phyloP scores from a whole-genome alignment of 2,329 filamentous ascomycete genomes.

The Paecilomyces niveus region DNA sequence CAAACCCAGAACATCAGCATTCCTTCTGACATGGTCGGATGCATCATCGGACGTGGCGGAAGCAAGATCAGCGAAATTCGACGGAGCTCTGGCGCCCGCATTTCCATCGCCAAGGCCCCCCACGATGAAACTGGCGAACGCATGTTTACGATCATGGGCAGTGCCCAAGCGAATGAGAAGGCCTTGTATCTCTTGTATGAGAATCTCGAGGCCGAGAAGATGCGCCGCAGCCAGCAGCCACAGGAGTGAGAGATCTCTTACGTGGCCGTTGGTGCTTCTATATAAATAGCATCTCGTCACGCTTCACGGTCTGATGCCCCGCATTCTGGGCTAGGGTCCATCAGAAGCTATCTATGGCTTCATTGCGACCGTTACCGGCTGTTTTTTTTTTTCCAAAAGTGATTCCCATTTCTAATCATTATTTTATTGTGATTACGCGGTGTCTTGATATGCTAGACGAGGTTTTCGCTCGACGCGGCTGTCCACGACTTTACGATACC shows the following conservation, averaged over 20 bases:
- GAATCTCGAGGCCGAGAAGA: constrained; percentile 98
- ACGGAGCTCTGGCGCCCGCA: constrained; percentile 90
- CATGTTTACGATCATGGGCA: constrained; percentile 99
- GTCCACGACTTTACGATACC: constrained; percentile 1
- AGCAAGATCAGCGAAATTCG: constrained; percentile 99
- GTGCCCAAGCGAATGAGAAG: constrained; percentile 86
- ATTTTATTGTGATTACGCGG: background rate
- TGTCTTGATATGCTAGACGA: constrained; percentile 2
- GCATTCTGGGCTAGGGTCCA: background rate
- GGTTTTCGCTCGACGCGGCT: background rate
- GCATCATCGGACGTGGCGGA: constrained; percentile 91
- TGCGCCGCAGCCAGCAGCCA: constrained; percentile 80
- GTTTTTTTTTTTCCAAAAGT: background rate
- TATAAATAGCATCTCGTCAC: background rate
- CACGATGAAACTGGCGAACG: constrained; percentile 97
- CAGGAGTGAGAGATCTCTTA: constrained; percentile 40
- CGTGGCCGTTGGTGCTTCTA: background rate
- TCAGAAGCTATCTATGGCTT: background rate
- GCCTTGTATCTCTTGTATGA: constrained; percentile 95
- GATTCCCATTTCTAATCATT: background rate
- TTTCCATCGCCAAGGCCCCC: constrained; percentile 94
- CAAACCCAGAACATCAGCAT: constrained; percentile 99
- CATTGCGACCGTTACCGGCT: background rate
- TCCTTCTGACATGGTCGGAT: constrained; percentile 98
- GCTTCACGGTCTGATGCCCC: background rate